phyloP scores from a whole-genome alignment of 345 rosid species.

The Mangifera indica region DNA sequence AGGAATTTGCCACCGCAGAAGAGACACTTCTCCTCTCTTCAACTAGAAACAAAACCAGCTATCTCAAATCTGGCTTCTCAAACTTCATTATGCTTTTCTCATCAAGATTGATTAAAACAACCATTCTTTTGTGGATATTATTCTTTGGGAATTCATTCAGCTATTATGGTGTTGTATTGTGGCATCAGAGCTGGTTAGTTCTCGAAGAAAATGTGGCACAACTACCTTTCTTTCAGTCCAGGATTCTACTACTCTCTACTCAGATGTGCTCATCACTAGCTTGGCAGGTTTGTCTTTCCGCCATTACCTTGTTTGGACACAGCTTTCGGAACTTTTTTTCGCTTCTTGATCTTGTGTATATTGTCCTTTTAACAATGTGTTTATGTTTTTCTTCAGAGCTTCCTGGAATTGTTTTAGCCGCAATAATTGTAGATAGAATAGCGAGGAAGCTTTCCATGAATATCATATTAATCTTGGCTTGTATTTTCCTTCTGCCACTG shows the following conservation, averaged over 20 bases:
- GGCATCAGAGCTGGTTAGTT: slow-evolving; percentile 50
- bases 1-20: slow-evolving; percentile 18
- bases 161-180: slow-evolving; percentile 64
- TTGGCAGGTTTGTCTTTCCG: slow-evolving; percentile 5
- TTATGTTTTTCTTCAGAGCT: slow-evolving; percentile 35
- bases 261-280: slow-evolving; percentile 46
- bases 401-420: slow-evolving; percentile 58
- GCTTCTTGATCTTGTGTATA: background rate
- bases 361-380: background rate
- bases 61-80: slow-evolving; percentile 34
- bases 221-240: slow-evolving; percentile 12
- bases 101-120: slow-evolving; percentile 40
- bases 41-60: slow-evolving; percentile 2
- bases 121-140: slow-evolving; percentile 50
- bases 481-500: slow-evolving; percentile 53
- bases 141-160: slow-evolving; percentile 59
- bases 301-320: background rate
- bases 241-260: slow-evolving; percentile 33
- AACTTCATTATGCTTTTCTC: slow-evolving; percentile 48
- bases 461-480: slow-evolving; percentile 38
- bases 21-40: slow-evolving; percentile 23
- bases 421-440: slow-evolving; percentile 48
- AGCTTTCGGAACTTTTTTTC: background rate
- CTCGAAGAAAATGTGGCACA: slow-evolving; percentile 30
- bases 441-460: slow-evolving; percentile 60